These are phyloP conservation scores for Candida buenavistaensis DNA, from an alignment of 1,139 yeast species.

Conservation along the genomic window DNA sequence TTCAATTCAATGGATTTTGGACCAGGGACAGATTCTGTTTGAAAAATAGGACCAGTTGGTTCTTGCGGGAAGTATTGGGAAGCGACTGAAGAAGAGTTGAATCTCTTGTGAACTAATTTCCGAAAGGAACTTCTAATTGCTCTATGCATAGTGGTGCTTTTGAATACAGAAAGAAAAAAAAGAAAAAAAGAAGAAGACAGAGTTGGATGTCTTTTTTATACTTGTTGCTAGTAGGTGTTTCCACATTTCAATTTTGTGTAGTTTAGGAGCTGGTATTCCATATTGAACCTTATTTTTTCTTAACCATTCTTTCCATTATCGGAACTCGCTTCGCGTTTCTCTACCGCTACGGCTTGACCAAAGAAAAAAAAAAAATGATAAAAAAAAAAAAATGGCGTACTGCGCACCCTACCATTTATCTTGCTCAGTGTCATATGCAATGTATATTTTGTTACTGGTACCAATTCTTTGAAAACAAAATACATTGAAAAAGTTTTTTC, in stretches of 20 bases:
- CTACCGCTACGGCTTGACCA: no score
- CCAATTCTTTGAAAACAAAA: constrained; percentile 55
- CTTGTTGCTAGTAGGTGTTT: no score
- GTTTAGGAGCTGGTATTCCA: constrained; percentile 1
- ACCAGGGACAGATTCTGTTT: constrained; percentile 56
- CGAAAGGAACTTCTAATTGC: constrained; percentile 4
- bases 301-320: constrained; percentile 3
- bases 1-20: constrained; percentile 52
- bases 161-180: constrained; percentile 2
- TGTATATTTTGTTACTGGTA: constrained; percentile 55
- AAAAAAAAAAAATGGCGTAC: no score
- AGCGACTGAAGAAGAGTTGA: constrained; percentile 13
- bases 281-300: not conserved
- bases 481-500: constrained; percentile 35
- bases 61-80: constrained; percentile 48
- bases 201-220: not conserved
- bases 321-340: constrained; percentile 11
- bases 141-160: constrained; percentile 10
- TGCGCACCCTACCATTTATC: constrained; percentile 41
- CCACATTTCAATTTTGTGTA: not conserved
- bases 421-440: constrained; percentile 49
- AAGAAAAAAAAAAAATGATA: constrained; percentile 25
- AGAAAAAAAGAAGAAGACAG: not conserved
- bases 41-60: constrained; percentile 51
- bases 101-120: constrained; percentile 10